Evolutionary conservation across 306 rosid species (phyloP).

Genomic region (Casuarina glauca): DNA sequence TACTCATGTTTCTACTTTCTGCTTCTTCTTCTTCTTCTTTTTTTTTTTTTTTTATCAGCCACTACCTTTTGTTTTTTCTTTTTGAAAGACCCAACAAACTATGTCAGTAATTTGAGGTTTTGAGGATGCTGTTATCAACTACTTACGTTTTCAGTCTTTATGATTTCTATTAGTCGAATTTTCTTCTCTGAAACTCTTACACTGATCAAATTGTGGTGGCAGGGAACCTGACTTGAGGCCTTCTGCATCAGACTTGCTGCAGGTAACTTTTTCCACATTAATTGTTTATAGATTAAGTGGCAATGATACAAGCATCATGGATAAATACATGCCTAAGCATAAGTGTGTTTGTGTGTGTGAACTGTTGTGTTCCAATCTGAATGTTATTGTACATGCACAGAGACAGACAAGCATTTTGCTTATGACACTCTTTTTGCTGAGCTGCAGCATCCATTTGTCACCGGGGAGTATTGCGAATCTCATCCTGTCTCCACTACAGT

Average conservation of each 20-base stretch:
- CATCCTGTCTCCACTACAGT: conserved; percentile 49
- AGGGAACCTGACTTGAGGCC: conserved; percentile 89
- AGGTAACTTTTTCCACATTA: conserved; percentile 47
- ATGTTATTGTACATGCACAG: neutral
- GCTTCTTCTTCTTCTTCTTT: neutral
- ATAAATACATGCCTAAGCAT: neutral
- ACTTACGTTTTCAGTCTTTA: neutral
- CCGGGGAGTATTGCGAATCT: conserved; percentile 50
- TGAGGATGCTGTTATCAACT: neutral
- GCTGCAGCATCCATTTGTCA: conserved; percentile 88
- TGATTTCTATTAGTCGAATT: neutral
- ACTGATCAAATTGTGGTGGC: conserved; percentile 45
- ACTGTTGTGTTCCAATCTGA: neutral
- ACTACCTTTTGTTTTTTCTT: neutral
- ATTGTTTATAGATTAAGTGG: conserved; percentile 5
- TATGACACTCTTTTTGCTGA: conserved; percentile 19
- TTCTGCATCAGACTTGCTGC: conserved; percentile 72
- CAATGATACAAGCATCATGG: neutral
- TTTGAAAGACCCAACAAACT: neutral
- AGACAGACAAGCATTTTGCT: conserved; percentile 15
- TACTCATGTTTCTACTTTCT: conserved; percentile 20
- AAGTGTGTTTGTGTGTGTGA: neutral
- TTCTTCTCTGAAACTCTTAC: neutral
- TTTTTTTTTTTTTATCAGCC: neutral
- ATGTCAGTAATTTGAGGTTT: neutral